Conservation (phyloP, 208 protist species). For the Acanthamoeba comandoni region DNA sequence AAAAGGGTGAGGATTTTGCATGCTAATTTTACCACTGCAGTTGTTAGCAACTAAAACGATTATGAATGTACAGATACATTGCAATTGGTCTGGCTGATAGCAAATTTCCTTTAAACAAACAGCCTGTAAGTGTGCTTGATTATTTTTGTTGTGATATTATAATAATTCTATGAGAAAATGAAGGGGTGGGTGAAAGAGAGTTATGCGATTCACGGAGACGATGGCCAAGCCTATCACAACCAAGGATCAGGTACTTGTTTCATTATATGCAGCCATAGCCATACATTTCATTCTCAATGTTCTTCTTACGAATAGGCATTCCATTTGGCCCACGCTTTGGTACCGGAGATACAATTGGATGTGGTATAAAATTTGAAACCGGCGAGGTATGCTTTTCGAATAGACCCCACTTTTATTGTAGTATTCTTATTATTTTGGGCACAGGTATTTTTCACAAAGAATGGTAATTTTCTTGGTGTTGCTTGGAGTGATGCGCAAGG, state of each 20-base stretch:
- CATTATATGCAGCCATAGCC: neutral
- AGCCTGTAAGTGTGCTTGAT: slow-evolving; percentile 42
- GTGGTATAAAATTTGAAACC: slow-evolving; percentile 59
- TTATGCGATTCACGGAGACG: slow-evolving; percentile 68
- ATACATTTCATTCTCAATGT: too few species aligned
- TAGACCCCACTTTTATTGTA: neutral
- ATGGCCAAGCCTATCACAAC: slow-evolving; percentile 69
- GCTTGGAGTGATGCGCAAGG: slow-evolving; percentile 45
- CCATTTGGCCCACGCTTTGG: slow-evolving; percentile 70
- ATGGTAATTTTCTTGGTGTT: slow-evolving; percentile 50
- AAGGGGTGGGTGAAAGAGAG: slow-evolving; percentile 68
- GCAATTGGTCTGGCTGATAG: slow-evolving; percentile 44
- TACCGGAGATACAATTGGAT: slow-evolving; percentile 63
- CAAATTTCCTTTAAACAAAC: slow-evolving; percentile 67
- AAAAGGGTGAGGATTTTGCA: slow-evolving; percentile 54
- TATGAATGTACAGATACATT: slow-evolving; percentile 17
- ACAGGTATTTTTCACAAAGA: slow-evolving; percentile 75
- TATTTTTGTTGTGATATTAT: too few species aligned
- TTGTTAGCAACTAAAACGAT: neutral
- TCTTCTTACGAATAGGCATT: too few species aligned
- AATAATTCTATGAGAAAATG: too few species aligned
- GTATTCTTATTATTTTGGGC: neutral
- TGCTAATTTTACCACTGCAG: neutral
- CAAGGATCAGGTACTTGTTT: slow-evolving; percentile 24
- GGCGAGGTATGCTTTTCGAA: slow-evolving; percentile 52